Base-by-base conservation (phyloP, 176 grass and related monocot genomes). In the Avena sativa region DNA sequence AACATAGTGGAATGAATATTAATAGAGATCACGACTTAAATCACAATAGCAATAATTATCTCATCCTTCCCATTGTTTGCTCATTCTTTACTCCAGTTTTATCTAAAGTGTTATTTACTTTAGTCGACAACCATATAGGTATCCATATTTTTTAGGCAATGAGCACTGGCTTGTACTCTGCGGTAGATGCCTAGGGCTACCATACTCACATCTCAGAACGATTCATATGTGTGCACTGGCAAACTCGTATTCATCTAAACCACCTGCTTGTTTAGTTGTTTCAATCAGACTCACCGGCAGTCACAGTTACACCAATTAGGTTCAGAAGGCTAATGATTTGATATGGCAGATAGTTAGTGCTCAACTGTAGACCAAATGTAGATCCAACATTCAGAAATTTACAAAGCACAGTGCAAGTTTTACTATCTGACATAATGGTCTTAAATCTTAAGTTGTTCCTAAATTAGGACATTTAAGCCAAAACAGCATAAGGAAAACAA, bases 401-500 rank as follows among this genome's bases (percentile, higher is more conserved):
- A 69, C 2, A 4, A 6, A 61, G 19, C 12, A 10, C 52, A 64
- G 51, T 32, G 28, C 4, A 61, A 76, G 6, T 50, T 64, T 34
- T 76, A 23, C 34, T 84, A 60, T 47, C 60, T 59, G 21, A 62
- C 50, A 74, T 49, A 83, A 58, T 71, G 66, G 17, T 71, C 81
- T 83, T 59, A 74, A 78, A 78, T 78, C 52, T 17, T 23, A 65
- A 25, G n/a, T 67, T 26, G 30, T 44, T 85, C 56, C 59, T 58
- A 86, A 69, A 44, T 44, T 74, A 82, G 82, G 50, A 69, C 19
- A 15, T 15, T 87, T 85, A 28, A 89, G 71, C 34, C 46, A 71
- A 68, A 5, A 85, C 73, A 68, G 59, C 79, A 38, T 74, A 71
- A 83, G 25, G 70, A 84, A 79, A 78, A 36, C 10, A 87, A 7